Conservation (phyloP, 2,329 filamentous ascomycete species). For the Xylariales sp. region DNA sequence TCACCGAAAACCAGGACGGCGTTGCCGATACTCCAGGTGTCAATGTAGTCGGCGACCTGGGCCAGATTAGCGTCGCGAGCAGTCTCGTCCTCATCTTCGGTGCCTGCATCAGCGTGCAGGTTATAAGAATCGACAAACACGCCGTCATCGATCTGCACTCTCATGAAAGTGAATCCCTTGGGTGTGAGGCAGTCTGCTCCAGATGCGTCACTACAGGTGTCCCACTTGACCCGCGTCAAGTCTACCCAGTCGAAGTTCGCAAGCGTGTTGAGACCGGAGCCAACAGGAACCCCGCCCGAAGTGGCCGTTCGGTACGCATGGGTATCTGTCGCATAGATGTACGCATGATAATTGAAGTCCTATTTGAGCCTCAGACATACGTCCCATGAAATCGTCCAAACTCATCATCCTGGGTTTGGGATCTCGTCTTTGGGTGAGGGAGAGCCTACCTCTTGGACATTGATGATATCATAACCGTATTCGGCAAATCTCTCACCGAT, state of each 20-base stretch:
- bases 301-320: constrained; percentile 59
- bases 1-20: constrained; percentile 62
- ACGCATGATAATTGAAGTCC: constrained; percentile 65
- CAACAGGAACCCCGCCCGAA: constrained; percentile 59
- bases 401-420: no score
- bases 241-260: constrained; percentile 53
- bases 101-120: constrained; percentile 61
- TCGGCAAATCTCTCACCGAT: constrained; percentile 54
- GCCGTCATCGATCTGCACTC: constrained; percentile 44
- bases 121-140: constrained; percentile 63
- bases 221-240: constrained; percentile 55
- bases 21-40: constrained; percentile 51
- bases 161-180: constrained; percentile 67
- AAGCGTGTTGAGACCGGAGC: constrained; percentile 60
- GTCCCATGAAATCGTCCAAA: no score
- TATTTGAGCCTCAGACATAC: constrained; percentile 15
- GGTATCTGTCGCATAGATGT: constrained; percentile 55
- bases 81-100: constrained; percentile 42
- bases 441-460: constrained; percentile 56
- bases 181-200: constrained; percentile 60
- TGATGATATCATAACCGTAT: constrained; percentile 57
- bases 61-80: constrained; percentile 56
- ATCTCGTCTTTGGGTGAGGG: no score
- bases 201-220: constrained; percentile 50
- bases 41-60: constrained; percentile 56